Evolutionary conservation across 768 basidiomycete species (phyloP).

Genomic region (Tulasnella sp.): DNA sequence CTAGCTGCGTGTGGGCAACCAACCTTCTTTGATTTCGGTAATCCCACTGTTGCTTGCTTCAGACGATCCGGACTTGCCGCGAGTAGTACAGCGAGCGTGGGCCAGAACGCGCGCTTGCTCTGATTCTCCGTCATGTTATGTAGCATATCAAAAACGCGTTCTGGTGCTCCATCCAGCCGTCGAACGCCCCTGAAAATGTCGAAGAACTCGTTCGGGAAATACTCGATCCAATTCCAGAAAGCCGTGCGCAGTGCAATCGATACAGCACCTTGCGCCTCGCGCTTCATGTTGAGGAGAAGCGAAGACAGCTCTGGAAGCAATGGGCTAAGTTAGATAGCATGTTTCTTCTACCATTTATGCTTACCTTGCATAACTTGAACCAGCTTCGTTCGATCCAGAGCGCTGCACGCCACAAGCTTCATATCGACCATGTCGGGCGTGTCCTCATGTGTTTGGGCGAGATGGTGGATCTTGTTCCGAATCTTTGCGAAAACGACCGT

Average conservation of each 20-base stretch:
- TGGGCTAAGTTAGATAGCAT: constrained; percentile 8
- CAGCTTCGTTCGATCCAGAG: constrained; percentile 56
- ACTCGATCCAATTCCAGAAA: constrained; percentile 83
- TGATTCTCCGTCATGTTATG: constrained; percentile 32
- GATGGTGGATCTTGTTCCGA: constrained; percentile 50
- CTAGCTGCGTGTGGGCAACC: neutral
- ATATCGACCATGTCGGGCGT: constrained; percentile 62
- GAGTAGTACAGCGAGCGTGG: constrained; percentile 60
- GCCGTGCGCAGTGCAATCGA: constrained; percentile 61
- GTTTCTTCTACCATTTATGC: constrained; percentile 18
- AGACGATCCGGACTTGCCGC: constrained; percentile 66
- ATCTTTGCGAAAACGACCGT: constrained; percentile 57
- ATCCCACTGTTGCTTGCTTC: constrained; percentile 31
- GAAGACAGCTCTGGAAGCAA: constrained; percentile 56
- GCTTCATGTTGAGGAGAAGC: constrained; percentile 68
- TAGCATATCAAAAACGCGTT: constrained; percentile 74
- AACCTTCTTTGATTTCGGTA: constrained; percentile 22
- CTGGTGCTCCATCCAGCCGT: constrained; percentile 64
- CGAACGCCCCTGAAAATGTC: constrained; percentile 50
- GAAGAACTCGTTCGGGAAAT: constrained; percentile 66
- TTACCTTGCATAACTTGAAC: constrained; percentile 57
- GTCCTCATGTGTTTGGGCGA: constrained; percentile 41
- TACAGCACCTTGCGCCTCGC: constrained; percentile 57
- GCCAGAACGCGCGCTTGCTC: constrained; percentile 54
- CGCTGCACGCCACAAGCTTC: constrained; percentile 62